These are phyloP conservation scores for Coemansia sp. DNA, from an alignment of 192 early-diverging fungal genomes.

Conservation along the genomic window DNA sequence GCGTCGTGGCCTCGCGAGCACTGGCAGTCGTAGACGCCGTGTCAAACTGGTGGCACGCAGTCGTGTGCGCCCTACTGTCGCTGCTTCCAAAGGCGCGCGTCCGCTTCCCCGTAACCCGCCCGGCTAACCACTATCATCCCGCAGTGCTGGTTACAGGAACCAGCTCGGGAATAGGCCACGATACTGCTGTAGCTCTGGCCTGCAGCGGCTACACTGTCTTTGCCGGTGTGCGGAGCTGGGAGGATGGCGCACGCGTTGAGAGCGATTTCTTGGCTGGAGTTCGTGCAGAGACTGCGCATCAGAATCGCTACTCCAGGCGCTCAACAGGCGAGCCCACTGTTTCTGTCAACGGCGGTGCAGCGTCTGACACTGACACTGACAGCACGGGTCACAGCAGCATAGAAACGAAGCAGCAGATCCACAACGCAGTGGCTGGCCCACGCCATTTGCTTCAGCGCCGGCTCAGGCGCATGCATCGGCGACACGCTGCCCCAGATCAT, in stretches of 20 bases:
- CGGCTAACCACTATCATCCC: conserved; percentile 36
- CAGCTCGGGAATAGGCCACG: conserved; percentile 58
- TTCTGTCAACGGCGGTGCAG: neutral
- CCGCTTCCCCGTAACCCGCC: conserved; percentile 32
- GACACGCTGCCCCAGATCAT: neutral
- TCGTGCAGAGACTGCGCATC: conserved; percentile 11
- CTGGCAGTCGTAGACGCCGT: conserved; percentile 44
- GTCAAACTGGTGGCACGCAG: conserved; percentile 53
- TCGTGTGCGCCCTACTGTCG: conserved; percentile 39
- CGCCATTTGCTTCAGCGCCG: conserved; percentile 24
- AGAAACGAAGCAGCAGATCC: neutral
- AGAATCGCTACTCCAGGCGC: neutral
- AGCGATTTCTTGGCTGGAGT: conserved; percentile 37
- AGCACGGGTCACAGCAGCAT: conserved; percentile 7
- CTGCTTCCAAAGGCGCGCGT: conserved; percentile 54
- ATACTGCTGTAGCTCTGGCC: conserved; percentile 54
- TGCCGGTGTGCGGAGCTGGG: conserved; percentile 56
- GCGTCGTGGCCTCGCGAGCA: conserved; percentile 30
- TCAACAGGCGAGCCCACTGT: neutral
- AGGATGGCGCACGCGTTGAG: conserved; percentile 52
- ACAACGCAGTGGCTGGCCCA: neutral
- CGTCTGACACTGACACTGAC: neutral
- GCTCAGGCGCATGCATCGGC: conserved; percentile 14
- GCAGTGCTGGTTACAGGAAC: conserved; percentile 58
- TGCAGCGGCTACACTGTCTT: conserved; percentile 57